Evolutionary conservation across 129 eudicot genomes (phyloP).

Genomic region (Tagetes patula): DNA sequence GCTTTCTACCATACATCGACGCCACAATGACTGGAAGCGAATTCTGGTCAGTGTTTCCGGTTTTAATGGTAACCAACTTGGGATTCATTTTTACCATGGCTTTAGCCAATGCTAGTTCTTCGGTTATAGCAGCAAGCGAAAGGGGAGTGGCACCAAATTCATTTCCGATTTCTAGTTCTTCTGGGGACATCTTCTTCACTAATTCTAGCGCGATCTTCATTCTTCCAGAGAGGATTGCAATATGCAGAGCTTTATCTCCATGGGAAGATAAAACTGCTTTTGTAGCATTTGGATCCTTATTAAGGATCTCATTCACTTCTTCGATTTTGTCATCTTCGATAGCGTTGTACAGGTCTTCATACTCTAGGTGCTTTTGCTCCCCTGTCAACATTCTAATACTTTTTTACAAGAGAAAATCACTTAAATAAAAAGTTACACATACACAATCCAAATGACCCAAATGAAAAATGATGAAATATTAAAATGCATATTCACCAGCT

Average conservation of each 20-base stretch:
- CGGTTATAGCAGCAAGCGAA: slow-evolving; percentile 47
- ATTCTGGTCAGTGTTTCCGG: slow-evolving; percentile 36
- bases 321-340: slow-evolving; percentile 20
- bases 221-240: slow-evolving; percentile 45
- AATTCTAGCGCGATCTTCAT: slow-evolving; percentile 35
- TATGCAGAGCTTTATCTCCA: slow-evolving; percentile 46
- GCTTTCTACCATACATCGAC: slow-evolving; percentile 46
- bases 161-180: slow-evolving; percentile 36
- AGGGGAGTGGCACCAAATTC: slow-evolving; percentile 48
- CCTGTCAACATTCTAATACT: slow-evolving; percentile 11
- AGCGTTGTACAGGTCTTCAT: slow-evolving; percentile 34
- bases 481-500: not conserved
- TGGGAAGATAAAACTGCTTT: slow-evolving; percentile 36
- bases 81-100: slow-evolving; percentile 37
- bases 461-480: no score
- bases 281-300: slow-evolving; percentile 13
- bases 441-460: no score
- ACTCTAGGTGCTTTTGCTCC: slow-evolving; percentile 15
- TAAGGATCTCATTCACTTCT: slow-evolving; percentile 19
- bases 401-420: not conserved
- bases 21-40: slow-evolving; percentile 55
- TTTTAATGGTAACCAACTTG: slow-evolving; percentile 29
- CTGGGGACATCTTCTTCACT: slow-evolving; percentile 26
- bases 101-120: slow-evolving; percentile 26
- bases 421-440: no score